Percentiles rank a stretch among this genome's conserved stretches.
phyloP scores from a whole-genome alignment of 768 basidiomycete species.

The Mycena galericulata region DNA sequence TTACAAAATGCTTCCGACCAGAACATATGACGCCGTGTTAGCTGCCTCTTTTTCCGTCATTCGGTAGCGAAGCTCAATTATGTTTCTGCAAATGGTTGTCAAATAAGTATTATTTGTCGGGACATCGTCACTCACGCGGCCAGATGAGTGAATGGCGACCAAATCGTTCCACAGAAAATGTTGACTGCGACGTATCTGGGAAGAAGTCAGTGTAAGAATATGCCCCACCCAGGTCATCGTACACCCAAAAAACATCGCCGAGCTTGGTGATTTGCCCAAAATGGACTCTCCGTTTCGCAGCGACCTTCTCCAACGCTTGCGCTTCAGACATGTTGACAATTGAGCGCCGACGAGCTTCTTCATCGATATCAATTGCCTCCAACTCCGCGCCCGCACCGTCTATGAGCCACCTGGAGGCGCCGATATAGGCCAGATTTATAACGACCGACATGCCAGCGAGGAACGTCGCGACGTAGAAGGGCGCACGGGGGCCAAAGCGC shows the following conservation, averaged over 20 bases:
- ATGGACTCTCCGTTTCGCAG: slow-evolving; percentile 72
- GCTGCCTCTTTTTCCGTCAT: slow-evolving; percentile 72
- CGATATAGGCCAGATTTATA: slow-evolving; percentile 77
- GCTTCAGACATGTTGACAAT: slow-evolving; percentile 64
- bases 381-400: slow-evolving; percentile 69
- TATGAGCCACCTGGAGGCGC: slow-evolving; percentile 73
- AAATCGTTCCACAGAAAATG: slow-evolving; percentile 79
- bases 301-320: slow-evolving; percentile 72
- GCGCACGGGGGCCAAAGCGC: slow-evolving; percentile 73
- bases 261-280: slow-evolving; percentile 71
- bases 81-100: slow-evolving; percentile 60
- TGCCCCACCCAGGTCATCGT: slow-evolving; percentile 40
- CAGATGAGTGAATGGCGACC: slow-evolving; percentile 84
- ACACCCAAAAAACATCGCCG: slow-evolving; percentile 87
- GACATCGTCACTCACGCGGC: slow-evolving; percentile 64
- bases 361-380: slow-evolving; percentile 71
- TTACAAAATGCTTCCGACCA: slow-evolving; percentile 77
- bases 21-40: slow-evolving; percentile 74
- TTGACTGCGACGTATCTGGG: slow-evolving; percentile 80
- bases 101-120: not conserved
- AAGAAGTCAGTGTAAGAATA: slow-evolving; percentile 19
- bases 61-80: slow-evolving; percentile 76
- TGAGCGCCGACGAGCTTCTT: slow-evolving; percentile 63
- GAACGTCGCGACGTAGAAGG: slow-evolving; percentile 76
- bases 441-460: slow-evolving; percentile 75